phyloP scores from a whole-genome alignment of 2,329 filamentous ascomycete genomes.

The Pseudogymnoascus sp. region DNA sequence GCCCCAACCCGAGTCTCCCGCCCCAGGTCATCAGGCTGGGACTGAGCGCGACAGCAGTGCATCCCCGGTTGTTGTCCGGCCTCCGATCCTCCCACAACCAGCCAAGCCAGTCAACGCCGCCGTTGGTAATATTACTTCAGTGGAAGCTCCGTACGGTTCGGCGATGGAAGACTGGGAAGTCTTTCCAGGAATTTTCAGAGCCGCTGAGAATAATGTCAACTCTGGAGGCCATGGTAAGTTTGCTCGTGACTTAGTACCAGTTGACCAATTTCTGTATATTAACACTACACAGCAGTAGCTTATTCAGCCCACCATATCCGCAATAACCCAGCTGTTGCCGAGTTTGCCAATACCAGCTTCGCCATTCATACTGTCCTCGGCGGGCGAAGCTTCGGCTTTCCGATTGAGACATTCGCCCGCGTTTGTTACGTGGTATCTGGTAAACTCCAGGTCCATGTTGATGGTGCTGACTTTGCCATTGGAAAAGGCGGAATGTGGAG shows the following conservation, averaged over 20 bases:
- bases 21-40: not conserved
- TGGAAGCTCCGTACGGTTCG: not conserved
- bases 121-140: not conserved
- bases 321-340: constrained; percentile 13
- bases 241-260: not conserved
- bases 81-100: not conserved
- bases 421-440: constrained; percentile 19
- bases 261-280: not conserved
- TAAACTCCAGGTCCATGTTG: constrained; percentile 17
- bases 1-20: not conserved
- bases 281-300: constrained; percentile 18
- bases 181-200: constrained; percentile 14
- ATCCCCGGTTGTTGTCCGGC: not conserved
- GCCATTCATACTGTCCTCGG: constrained; percentile 12
- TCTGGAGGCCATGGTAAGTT: constrained; percentile 21
- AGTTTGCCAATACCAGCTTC: constrained; percentile 16
- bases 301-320: constrained; percentile 19
- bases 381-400: constrained; percentile 6
- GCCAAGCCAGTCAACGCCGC: not conserved
- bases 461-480: constrained; percentile 15
- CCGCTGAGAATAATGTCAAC: constrained; percentile 12
- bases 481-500: constrained; percentile 19
- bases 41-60: not conserved
- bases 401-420: constrained; percentile 5
- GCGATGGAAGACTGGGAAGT: constrained; percentile 20